Conservation (phyloP, 495 filamentous ascomycete genomes). For the Lophium mytilinum region DNA sequence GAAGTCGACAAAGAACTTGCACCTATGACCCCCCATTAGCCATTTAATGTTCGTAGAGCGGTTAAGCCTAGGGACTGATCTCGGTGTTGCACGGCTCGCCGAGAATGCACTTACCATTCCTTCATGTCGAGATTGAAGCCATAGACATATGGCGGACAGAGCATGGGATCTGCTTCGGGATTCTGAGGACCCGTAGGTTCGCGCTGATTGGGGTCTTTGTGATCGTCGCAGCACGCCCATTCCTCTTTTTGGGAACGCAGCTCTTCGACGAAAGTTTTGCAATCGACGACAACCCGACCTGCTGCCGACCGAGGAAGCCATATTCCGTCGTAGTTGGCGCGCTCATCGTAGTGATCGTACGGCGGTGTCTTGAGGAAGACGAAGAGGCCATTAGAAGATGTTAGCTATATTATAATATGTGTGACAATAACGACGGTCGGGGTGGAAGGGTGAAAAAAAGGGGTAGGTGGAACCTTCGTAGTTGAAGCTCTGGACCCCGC, state of each 20-base stretch:
- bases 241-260: constrained; percentile 3
- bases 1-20: constrained; percentile 17
- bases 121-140: constrained; percentile 17
- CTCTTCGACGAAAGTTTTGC: constrained; percentile 35
- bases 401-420: no score
- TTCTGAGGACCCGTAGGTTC: background rate
- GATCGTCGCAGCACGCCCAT: background rate
- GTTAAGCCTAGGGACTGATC: no score
- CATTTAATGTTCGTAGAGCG: no score
- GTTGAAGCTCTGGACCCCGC: background rate
- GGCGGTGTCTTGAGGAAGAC: constrained; percentile 27
- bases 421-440: no score
- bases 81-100: no score
- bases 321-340: constrained; percentile 13
- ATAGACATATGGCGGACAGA: constrained; percentile 40
- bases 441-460: no score
- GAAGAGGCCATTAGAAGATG: no score
- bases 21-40: background rate
- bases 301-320: constrained; percentile 27
- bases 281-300: constrained; percentile 33
- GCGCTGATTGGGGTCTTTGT: constrained; percentile 1
- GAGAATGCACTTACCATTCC: constrained; percentile 8
- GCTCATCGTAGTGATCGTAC: constrained; percentile 26
- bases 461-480: no score
- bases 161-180: constrained; percentile 25